Evolutionary conservation across 2,329 filamentous ascomycete genomes (phyloP).

Genomic region (Hymenoscyphus salicellus): DNA sequence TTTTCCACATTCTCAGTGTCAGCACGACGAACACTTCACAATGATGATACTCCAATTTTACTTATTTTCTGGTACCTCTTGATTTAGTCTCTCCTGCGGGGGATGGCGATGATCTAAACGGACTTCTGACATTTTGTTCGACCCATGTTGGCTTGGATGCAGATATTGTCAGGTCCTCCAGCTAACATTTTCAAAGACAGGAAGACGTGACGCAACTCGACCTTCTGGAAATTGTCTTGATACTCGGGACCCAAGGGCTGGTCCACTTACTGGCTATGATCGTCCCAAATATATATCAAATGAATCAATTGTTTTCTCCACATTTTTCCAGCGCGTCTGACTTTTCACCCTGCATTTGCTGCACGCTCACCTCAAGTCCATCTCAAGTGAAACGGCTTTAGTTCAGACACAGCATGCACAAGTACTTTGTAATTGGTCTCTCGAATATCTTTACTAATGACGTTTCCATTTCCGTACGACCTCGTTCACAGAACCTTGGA

Average conservation of each 20-base stretch:
- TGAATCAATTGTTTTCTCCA: neutral
- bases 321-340: neutral
- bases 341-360: neutral
- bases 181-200: constrained; percentile 6
- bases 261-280: neutral
- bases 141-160: constrained; percentile 1
- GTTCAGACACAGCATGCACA: neutral
- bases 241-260: neutral
- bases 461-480: neutral
- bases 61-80: constrained; percentile 94
- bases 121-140: constrained; percentile 28
- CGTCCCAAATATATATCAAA: neutral
- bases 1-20: constrained; percentile 5
- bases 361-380: neutral
- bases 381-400: neutral
- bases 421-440: neutral
- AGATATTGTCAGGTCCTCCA: neutral
- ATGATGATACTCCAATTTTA: constrained; percentile 72
- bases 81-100: constrained; percentile 57
- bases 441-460: neutral
- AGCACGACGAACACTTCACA: constrained; percentile 16
- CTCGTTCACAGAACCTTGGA: neutral
- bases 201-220: neutral
- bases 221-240: neutral
- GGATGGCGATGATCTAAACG: constrained; percentile 28